Evolutionary conservation across 768 basidiomycete genomes (phyloP).

Genomic region (Russula griseocarnosa): DNA sequence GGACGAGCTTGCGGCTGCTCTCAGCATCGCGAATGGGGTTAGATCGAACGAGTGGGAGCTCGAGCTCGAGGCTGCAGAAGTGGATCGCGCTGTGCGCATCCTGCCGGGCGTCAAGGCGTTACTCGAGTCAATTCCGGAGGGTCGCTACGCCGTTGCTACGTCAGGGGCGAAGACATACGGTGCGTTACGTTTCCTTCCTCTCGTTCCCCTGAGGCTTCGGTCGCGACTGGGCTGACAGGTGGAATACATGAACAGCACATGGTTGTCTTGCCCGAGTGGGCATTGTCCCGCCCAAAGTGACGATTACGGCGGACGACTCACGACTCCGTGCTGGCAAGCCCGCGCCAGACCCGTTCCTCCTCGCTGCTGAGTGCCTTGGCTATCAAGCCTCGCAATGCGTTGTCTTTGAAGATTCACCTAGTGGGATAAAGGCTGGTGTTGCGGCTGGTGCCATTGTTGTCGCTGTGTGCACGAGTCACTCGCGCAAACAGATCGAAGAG

Average conservation of each 20-base stretch:
- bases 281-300: constrained; percentile 61
- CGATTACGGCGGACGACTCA: constrained; percentile 74
- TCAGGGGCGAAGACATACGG: constrained; percentile 70
- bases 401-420: constrained; percentile 73
- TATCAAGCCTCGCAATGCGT: constrained; percentile 58
- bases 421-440: constrained; percentile 63
- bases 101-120: constrained; percentile 65
- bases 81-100: constrained; percentile 64
- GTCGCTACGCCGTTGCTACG: constrained; percentile 68
- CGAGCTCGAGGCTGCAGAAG: constrained; percentile 45
- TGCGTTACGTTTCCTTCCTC: constrained; percentile 31
- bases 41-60: constrained; percentile 47
- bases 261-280: constrained; percentile 71
- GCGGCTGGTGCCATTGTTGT: constrained; percentile 71
- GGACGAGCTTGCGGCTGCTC: background rate
- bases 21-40: constrained; percentile 22
- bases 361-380: constrained; percentile 56
- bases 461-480: constrained; percentile 72
- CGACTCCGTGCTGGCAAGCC: constrained; percentile 64
- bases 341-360: constrained; percentile 60
- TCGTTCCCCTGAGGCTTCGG: background rate
- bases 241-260: constrained; percentile 40
- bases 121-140: constrained; percentile 61
- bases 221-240: constrained; percentile 24
- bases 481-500: constrained; percentile 49